phyloP scores from a whole-genome alignment of 768 basidiomycete genomes.

The Tylopilus cervinicoccineus region DNA sequence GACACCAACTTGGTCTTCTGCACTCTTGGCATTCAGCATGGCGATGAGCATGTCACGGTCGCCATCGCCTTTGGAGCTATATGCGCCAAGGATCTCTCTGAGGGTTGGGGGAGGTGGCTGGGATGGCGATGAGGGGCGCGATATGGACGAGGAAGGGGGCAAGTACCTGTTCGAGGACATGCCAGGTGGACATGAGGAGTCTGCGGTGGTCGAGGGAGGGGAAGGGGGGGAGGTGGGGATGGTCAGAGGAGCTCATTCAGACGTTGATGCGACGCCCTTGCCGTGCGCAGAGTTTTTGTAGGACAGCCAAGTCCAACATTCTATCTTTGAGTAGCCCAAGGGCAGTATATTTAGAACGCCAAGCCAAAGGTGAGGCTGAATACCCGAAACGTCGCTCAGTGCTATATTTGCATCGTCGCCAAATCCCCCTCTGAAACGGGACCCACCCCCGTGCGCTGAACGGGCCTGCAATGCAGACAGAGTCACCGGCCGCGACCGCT shows the following conservation, averaged over 20 bases:
- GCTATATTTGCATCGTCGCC: constrained; percentile 19
- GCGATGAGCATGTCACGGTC: constrained; percentile 89
- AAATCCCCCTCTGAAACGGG: neutral
- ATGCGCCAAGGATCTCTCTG: constrained; percentile 83
- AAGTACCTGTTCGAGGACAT: constrained; percentile 44
- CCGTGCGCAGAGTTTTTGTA: constrained; percentile 35
- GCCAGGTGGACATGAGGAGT: constrained; percentile 44
- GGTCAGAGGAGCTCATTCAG: constrained; percentile 28
- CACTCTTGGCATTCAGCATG: constrained; percentile 87
- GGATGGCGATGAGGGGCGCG: neutral
- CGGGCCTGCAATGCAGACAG: too few relatives aligned
- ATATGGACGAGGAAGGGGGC: neutral
- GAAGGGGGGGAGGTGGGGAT: constrained; percentile 11
- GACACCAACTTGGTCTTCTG: constrained; percentile 81
- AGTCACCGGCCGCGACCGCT: neutral
- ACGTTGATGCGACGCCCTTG: constrained; percentile 9
- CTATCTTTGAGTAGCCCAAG: constrained; percentile 42
- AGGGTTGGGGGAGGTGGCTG: constrained; percentile 78
- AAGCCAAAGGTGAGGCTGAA: constrained; percentile 38
- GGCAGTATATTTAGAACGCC: constrained; percentile 41
- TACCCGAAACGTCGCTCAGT: constrained; percentile 23
- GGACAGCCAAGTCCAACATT: constrained; percentile 41
- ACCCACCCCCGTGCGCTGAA: too few relatives aligned
- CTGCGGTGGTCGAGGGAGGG: constrained; percentile 23
- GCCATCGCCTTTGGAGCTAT: constrained; percentile 81